Percentiles rank a stretch among this genome's conserved stretches.
Conservation (phyloP, 768 basidiomycete genomes). For the Suillus americanus region DNA sequence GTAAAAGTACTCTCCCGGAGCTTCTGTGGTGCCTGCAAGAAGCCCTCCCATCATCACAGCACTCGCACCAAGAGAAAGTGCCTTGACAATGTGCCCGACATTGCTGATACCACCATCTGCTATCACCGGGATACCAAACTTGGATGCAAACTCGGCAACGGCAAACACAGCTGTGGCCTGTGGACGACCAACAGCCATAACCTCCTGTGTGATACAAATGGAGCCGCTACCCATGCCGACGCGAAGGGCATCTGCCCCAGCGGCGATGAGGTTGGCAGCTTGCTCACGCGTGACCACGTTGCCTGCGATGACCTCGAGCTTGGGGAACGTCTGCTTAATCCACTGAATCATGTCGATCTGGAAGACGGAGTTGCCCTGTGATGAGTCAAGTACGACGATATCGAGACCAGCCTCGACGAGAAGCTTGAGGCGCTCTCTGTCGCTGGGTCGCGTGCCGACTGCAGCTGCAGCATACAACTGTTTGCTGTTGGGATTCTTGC, state of each 20-base stretch:
- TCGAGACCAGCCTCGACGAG: constrained; percentile 95
- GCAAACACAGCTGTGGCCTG: constrained; percentile 98
- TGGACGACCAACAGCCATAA: constrained; percentile 98
- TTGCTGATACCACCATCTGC: constrained; percentile 96
- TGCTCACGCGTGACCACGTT: constrained; percentile 99
- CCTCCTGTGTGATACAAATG: constrained; percentile 99
- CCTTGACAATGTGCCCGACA: constrained; percentile 98
- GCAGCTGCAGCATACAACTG: constrained; percentile 97
- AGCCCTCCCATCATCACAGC: constrained; percentile 99
- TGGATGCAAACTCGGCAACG: constrained; percentile 88
- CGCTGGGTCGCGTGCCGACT: constrained; percentile 87
- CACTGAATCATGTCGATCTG: constrained; percentile 94
- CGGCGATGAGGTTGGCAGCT: constrained; percentile 88
- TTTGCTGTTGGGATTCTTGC: constrained; percentile 87
- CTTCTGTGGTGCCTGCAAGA: constrained; percentile 94
- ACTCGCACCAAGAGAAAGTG: constrained; percentile 87
- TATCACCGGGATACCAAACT: constrained; percentile 95
- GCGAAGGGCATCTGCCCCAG: constrained; percentile 93
- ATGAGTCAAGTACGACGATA: constrained; percentile 92
- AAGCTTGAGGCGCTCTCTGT: constrained; percentile 79
- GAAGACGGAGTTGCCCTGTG: constrained; percentile 93
- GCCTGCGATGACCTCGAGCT: constrained; percentile 91
- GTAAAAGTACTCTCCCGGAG: constrained; percentile 98
- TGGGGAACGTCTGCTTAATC: constrained; percentile 85
- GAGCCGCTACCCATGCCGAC: constrained; percentile 98